Evolutionary conservation across 352 stramenopile genomes (phyloP).

Genomic region (Thraustochytrium sp.): DNA sequence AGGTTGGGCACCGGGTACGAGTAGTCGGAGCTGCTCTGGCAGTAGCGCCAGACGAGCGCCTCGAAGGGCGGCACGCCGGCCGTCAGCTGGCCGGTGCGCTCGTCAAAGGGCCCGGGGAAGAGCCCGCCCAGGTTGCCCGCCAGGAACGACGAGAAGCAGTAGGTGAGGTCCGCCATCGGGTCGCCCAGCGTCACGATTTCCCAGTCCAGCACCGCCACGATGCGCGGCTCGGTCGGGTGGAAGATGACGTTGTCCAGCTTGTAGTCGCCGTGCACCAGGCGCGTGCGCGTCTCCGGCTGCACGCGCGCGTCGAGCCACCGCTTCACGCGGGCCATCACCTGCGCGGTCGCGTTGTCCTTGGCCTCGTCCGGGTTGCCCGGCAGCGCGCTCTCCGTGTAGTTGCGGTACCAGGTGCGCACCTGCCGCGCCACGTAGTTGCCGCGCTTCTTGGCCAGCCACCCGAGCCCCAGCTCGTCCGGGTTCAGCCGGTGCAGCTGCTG

Average conservation of each 20-base stretch:
- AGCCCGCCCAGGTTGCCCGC: background rate
- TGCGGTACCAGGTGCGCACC: conserved; percentile 50
- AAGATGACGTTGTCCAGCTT: conserved; percentile 76
- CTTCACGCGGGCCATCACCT: conserved; percentile 55
- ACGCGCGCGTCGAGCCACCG: conserved; percentile 60
- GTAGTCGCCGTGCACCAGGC: conserved; percentile 75
- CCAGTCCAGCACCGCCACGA: conserved; percentile 75
- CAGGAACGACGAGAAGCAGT: conserved; percentile 44
- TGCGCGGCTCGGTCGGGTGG: conserved; percentile 68
- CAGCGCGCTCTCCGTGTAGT: background rate
- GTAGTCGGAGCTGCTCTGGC: background rate
- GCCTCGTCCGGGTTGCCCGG: background rate
- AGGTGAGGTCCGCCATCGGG: conserved; percentile 69
- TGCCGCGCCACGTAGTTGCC: conserved; percentile 58
- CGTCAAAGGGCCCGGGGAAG: background rate
- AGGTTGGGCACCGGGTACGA: conserved; percentile 2
- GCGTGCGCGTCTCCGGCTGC: conserved; percentile 54
- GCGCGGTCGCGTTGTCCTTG: background rate
- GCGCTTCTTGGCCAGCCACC: conserved; percentile 50
- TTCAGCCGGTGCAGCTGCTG: conserved; percentile 60
- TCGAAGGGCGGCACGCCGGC: conserved; percentile 2
- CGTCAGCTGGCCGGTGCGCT: background rate
- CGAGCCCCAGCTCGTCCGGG: conserved; percentile 55
- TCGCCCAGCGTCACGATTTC: conserved; percentile 76
- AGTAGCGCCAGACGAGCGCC: conserved; percentile 8